Conservation (phyloP, 2,329 filamentous ascomycete species). For the Colletotrichum agaves region DNA sequence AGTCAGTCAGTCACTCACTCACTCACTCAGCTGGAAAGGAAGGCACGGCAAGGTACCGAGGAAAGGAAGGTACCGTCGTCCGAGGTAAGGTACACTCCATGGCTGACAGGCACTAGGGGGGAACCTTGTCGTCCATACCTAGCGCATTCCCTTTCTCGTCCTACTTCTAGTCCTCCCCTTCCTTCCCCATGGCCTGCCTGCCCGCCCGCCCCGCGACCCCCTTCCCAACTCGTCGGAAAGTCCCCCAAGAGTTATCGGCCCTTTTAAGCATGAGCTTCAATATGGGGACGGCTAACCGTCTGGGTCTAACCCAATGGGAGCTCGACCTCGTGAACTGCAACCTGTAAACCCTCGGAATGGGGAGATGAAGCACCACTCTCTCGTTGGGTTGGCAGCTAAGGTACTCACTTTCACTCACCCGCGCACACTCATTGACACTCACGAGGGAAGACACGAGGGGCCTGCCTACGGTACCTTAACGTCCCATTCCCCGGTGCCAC, state of each 20-base stretch:
- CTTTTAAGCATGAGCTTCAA: constrained; percentile 35
- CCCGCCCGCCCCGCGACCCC: constrained; percentile 32
- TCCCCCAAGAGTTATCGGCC: constrained; percentile 35
- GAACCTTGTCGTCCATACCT: not conserved
- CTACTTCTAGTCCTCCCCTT: not conserved
- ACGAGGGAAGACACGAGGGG: not conserved
- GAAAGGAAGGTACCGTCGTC: not conserved
- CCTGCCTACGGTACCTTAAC: constrained; percentile 29
- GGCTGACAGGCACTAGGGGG: not conserved
- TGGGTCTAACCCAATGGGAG: constrained; percentile 31
- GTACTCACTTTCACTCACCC: too few relatives aligned
- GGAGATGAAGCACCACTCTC: constrained; percentile 35
- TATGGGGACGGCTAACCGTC: constrained; percentile 36
- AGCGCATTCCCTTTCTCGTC: not conserved
- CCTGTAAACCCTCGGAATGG: constrained; percentile 23
- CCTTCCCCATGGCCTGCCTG: constrained; percentile 26
- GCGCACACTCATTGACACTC: too few relatives aligned
- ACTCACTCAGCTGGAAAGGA: not conserved
- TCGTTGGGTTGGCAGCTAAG: too few relatives aligned
- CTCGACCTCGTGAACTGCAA: constrained; percentile 19
- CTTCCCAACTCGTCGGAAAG: constrained; percentile 36
- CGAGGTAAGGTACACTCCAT: not conserved
- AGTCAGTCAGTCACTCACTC: not conserved
- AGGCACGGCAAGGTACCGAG: not conserved
- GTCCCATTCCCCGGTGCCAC: constrained; percentile 21